A percentile compares a stretch with the other conserved stretches of the same genome.
Conservation (phyloP, 1,139 yeast genomes). For the Debaryomyces psychrophilus region DNA sequence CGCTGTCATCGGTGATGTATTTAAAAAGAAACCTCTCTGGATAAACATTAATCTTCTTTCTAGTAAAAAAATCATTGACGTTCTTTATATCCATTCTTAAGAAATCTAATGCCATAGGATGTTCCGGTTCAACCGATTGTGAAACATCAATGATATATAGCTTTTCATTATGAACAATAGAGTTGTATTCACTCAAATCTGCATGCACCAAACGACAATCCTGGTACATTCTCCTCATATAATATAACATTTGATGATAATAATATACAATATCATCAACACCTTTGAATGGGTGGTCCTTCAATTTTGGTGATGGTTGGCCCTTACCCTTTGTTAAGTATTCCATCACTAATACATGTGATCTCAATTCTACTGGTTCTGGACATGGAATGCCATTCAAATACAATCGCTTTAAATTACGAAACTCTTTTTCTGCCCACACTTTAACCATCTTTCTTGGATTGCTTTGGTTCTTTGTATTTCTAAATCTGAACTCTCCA, state of each 20-base stretch:
- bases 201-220: constrained; percentile 93
- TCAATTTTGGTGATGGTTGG: constrained; percentile 84
- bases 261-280: constrained; percentile 65
- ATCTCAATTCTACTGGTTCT: constrained; percentile 81
- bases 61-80: constrained; percentile 81
- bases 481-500: constrained; percentile 92
- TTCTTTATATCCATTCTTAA: constrained; percentile 97
- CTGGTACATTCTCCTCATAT: constrained; percentile 86
- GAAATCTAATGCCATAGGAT: constrained; percentile 94
- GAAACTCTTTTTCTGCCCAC: constrained; percentile 98
- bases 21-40: constrained; percentile 82
- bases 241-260: constrained; percentile 78
- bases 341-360: constrained; percentile 95
- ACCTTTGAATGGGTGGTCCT: constrained; percentile 73
- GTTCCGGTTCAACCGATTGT: constrained; percentile 97
- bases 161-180: constrained; percentile 79
- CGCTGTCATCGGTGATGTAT: constrained; percentile 57
- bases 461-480: constrained; percentile 80
- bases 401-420: constrained; percentile 84
- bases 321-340: constrained; percentile 78
- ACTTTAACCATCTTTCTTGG: constrained; percentile 97
- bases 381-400: constrained; percentile 87
- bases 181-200: constrained; percentile 92
- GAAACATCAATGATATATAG: constrained; percentile 94
- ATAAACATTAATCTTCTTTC: constrained; percentile 71